These are phyloP conservation scores for Tricladium varicosporioides DNA, from an alignment of 2,329 filamentous ascomycete species.

Conservation along the genomic window DNA sequence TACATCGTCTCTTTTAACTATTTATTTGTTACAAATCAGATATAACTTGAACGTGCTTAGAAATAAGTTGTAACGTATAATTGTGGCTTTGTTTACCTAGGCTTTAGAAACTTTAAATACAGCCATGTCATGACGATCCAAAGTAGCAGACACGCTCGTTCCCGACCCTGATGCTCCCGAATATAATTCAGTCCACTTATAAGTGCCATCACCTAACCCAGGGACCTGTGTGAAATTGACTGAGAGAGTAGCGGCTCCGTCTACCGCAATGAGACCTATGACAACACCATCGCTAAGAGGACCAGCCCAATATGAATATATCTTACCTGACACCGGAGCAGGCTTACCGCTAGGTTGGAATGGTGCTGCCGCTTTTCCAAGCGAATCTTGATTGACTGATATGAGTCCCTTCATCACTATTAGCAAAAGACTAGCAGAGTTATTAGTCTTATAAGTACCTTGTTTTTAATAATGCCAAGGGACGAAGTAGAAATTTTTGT, in stretches of 20 bases:
- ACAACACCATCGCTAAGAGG: conserved; percentile 36
- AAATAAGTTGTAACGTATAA: too few relatives aligned
- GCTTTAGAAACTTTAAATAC: conserved; percentile 15
- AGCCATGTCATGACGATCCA: conserved; percentile 9
- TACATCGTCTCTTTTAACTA: too few relatives aligned
- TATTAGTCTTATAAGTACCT: too few relatives aligned
- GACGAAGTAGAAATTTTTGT: conserved; percentile 1
- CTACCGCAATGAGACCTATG: conserved; percentile 39
- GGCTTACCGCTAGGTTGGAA: conserved; percentile 32
- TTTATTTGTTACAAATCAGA: too few relatives aligned
- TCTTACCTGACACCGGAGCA: conserved; percentile 42
- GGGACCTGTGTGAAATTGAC: conserved; percentile 44
- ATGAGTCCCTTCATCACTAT: conserved; percentile 4
- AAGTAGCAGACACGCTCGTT: conserved; percentile 4
- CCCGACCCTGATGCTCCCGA: conserved; percentile 27
- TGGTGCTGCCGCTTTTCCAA: conserved; percentile 41
- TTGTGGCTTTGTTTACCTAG: too few relatives aligned
- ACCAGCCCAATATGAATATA: conserved; percentile 43
- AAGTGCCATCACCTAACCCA: conserved; percentile 40
- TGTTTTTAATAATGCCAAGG: neutral
- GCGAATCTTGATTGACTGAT: conserved; percentile 26
- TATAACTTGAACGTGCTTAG: too few relatives aligned
- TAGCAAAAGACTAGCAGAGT: neutral
- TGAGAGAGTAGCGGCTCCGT: conserved; percentile 40
- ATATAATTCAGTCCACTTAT: conserved; percentile 39